Conservation (phyloP, 2,329 filamentous ascomycete species). For the Epichloe sp. region DNA sequence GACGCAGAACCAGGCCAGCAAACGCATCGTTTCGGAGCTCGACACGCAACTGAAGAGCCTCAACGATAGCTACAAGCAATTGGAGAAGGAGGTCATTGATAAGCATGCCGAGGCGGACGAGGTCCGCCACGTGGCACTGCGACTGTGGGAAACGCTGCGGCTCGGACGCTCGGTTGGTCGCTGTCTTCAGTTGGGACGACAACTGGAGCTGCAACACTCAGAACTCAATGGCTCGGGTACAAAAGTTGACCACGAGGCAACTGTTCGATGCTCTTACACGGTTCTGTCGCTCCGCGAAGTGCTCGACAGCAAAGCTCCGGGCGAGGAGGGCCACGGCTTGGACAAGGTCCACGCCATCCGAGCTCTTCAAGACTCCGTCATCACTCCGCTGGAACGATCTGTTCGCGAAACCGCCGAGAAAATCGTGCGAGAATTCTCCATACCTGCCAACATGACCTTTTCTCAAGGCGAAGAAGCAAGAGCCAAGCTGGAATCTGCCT, state of each 20-base stretch:
- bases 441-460: conserved; percentile 45
- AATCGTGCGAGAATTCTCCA: conserved; percentile 70
- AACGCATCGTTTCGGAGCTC: conserved; percentile 59
- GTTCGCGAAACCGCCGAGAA: conserved; percentile 67
- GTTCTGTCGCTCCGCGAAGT: conserved; percentile 64
- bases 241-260: conserved; percentile 61
- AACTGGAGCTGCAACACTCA: conserved; percentile 73
- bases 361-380: conserved; percentile 54
- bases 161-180: conserved; percentile 65
- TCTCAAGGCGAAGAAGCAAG: conserved; percentile 61
- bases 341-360: conserved; percentile 59
- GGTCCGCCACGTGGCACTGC: conserved; percentile 61
- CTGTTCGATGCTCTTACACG: conserved; percentile 73
- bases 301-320: conserved; percentile 50
- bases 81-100: conserved; percentile 75
- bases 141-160: conserved; percentile 68
- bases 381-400: conserved; percentile 59
- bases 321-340: conserved; percentile 66
- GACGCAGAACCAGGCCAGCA: conserved; percentile 58
- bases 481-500: conserved; percentile 57
- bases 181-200: conserved; percentile 68
- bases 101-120: conserved; percentile 80
- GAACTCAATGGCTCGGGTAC: conserved; percentile 39
- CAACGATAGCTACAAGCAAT: conserved; percentile 70
- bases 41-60: conserved; percentile 69